Percentiles rank a stretch among this genome's conserved stretches.
phyloP scores from a whole-genome alignment of 2,329 filamentous ascomycete genomes.

The Pyrenophora teres region DNA sequence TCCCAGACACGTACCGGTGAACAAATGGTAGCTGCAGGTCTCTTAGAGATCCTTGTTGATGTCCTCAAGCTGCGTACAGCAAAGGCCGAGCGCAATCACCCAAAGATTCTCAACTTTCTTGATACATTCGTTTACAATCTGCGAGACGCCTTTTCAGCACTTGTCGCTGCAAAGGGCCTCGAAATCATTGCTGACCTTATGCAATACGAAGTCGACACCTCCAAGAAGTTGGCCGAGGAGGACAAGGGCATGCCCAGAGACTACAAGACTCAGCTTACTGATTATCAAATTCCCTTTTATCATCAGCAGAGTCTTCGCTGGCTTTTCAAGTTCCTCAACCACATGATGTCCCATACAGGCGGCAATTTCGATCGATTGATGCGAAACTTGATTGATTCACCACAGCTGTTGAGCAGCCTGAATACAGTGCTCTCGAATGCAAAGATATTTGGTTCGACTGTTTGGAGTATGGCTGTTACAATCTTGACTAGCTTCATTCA shows the following conservation, averaged over 20 bases:
- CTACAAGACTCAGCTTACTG: slow-evolving; percentile 80
- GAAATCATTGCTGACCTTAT: slow-evolving; percentile 90
- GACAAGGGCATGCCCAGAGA: slow-evolving; percentile 73
- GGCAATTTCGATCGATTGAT: slow-evolving; percentile 88
- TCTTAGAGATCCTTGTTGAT: slow-evolving; percentile 89
- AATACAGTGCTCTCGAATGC: slow-evolving; percentile 82
- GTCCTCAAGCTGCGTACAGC: slow-evolving; percentile 81
- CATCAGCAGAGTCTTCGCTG: slow-evolving; percentile 92
- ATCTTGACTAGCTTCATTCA: slow-evolving; percentile 97
- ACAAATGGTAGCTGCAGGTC: slow-evolving; percentile 83
- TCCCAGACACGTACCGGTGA: slow-evolving; percentile 73
- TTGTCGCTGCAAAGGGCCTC: slow-evolving; percentile 81
- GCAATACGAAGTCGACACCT: slow-evolving; percentile 74
- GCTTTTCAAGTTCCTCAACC: slow-evolving; percentile 93
- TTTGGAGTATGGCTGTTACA: slow-evolving; percentile 93
- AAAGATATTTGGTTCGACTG: slow-evolving; percentile 80
- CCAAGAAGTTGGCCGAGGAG: slow-evolving; percentile 67
- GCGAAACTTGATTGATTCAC: slow-evolving; percentile 92
- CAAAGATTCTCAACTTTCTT: slow-evolving; percentile 82
- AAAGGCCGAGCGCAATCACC: slow-evolving; percentile 81
- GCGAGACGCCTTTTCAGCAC: slow-evolving; percentile 79
- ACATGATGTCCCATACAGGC: slow-evolving; percentile 83
- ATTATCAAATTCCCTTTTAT: slow-evolving; percentile 92
- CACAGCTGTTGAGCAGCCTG: slow-evolving; percentile 78
- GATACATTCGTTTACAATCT: slow-evolving; percentile 87